Evolutionary conservation across 225 moss, liverwort and hornwort genomes (phyloP).

Genomic region (Anthoceros angustus): DNA sequence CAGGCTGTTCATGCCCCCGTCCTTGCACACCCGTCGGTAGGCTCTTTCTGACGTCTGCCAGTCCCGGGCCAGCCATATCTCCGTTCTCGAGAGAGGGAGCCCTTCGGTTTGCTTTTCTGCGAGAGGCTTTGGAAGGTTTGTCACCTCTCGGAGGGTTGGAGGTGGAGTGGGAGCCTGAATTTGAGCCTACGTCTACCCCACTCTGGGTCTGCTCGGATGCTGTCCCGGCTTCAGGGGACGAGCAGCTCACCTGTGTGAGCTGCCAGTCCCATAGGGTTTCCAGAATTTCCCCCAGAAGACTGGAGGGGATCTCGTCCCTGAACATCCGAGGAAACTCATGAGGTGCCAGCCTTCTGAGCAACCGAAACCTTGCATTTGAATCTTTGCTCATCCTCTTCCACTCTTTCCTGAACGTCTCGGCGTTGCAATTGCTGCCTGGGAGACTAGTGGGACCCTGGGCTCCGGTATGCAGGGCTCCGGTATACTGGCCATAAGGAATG

Average conservation of each 20-base stretch:
- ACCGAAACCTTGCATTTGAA: background rate
- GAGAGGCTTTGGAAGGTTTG: background rate
- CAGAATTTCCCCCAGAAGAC: background rate
- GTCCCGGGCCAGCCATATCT: background rate
- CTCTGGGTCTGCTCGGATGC: background rate
- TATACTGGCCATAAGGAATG: background rate
- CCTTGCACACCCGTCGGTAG: too few species aligned
- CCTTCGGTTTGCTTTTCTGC: background rate
- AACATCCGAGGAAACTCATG: background rate
- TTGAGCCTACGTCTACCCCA: background rate
- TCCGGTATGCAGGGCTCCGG: too few species aligned
- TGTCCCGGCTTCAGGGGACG: background rate
- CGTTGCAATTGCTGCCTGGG: background rate
- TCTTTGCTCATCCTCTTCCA: constrained; percentile 1
- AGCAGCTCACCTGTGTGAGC: background rate
- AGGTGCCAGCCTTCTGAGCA: background rate
- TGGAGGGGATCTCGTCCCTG: background rate
- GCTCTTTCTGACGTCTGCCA: too few species aligned
- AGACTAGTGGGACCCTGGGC: background rate
- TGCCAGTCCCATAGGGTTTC: background rate
- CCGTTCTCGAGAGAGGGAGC: background rate
- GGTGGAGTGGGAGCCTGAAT: background rate
- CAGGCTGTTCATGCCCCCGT: background rate
- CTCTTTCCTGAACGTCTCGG: background rate
- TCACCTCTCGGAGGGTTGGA: background rate